Conservation (phyloP, 768 basidiomycete genomes). For the Leccinum longicurvipes region DNA sequence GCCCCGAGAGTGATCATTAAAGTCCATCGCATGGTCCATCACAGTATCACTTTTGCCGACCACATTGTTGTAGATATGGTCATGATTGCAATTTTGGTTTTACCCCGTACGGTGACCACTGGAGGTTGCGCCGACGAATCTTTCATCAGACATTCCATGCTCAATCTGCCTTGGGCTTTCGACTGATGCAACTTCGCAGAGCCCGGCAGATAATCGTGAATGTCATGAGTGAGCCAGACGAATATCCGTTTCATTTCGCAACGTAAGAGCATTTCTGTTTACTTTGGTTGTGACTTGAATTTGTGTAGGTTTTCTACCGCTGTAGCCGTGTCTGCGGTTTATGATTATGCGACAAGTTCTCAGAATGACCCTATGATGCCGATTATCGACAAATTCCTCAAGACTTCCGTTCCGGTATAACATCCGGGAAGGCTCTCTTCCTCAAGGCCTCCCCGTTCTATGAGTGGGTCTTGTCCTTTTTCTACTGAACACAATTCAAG, state of each 20-base stretch:
- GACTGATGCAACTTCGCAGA: conserved; percentile 1
- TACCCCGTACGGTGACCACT: not conserved
- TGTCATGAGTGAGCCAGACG: not conserved
- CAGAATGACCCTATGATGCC: conserved; percentile 3
- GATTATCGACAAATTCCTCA: not conserved
- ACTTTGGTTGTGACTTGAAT: not conserved
- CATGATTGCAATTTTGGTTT: not conserved
- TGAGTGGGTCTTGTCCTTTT: conserved; percentile 9
- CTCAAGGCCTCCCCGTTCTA: not conserved
- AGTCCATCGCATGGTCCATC: no score
- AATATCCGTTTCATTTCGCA: not conserved
- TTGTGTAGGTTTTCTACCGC: not conserved
- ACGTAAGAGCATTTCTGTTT: not conserved
- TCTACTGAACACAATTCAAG: not conserved
- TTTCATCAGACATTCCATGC: not conserved
- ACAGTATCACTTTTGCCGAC: no score
- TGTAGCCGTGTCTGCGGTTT: not conserved
- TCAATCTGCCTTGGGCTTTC: not conserved
- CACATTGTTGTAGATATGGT: not conserved
- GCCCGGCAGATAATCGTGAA: not conserved
- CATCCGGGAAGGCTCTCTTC: not conserved
- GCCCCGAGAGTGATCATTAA: not conserved
- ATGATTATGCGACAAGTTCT: not conserved
- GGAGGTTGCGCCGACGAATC: not conserved
- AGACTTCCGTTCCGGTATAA: not conserved